Base-by-base conservation (phyloP, 2,329 filamentous ascomycete species). In the Dothidotthia symphoricarpi region DNA sequence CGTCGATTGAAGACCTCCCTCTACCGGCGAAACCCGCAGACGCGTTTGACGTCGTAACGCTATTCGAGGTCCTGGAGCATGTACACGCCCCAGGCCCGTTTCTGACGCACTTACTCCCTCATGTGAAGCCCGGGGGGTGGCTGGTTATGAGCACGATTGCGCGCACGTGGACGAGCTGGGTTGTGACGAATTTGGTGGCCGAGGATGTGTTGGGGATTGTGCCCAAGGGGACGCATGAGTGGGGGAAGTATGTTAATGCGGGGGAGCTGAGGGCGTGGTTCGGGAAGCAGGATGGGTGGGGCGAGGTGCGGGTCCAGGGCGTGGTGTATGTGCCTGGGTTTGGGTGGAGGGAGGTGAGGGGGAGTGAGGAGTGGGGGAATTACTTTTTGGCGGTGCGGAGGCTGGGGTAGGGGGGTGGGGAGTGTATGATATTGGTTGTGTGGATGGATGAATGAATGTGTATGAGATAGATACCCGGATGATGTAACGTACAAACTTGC, bases 41-140 rank as follows among this genome's bases (percentile, higher is more conserved):
- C 10, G 61, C 64, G 24, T 93, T 82, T 69, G 89, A 97, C 63
- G 69, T 97, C 1, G 82, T 98, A 8, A 86, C 86, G 1, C 67
- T 95, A 6, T 98, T 97, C 66, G 93, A 98, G 68, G 93, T 98
- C 4, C 78, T 98, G 37, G 93, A 98, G 69, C 93, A 98, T 66
- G 85, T 98, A 41, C 81, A 85, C 39, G 74, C 81, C 15, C 88
- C 88, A 0, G 78, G 80, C 0, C 73, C 79, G 3, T 95, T 96
- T 51, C 77, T 96, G 3, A 75, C 82, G 33, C 73, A 75, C 3
- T 83, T 88, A 44, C 74, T 86, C 27, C 77, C 80, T 2, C 88
- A 94, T 53, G 82, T 98, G 16, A 84, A 81, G 49, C 91, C 91
- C 0, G 93, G 93, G 1, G 93, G 93, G 0, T 98, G 91, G 93